Evolutionary conservation across 495 filamentous ascomycete genomes (phyloP), one percentile per base, ranked within the genome.

Genomic region (Delitschia confertaspora): DNA sequence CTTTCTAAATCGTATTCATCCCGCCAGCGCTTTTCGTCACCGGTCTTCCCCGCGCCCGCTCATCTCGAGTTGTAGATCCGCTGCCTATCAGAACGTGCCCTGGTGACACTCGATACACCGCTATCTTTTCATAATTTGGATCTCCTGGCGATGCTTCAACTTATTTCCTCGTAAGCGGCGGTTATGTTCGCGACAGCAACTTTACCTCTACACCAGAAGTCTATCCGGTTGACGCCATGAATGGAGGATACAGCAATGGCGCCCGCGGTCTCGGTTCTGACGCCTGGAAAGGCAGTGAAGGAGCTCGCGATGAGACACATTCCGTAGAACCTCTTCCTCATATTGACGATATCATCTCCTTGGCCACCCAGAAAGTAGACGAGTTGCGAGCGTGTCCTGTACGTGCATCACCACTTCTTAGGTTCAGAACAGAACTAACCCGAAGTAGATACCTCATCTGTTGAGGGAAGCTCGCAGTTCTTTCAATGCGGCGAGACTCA

Each of bases 401-500:
- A 50, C 18, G 17, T 16, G 16, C 33, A 18, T 6, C n/a, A n/a
- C n/a, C n/a, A n/a, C n/a, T n/a, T n/a, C n/a, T n/a, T n/a, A n/a
- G n/a, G n/a, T n/a, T n/a, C 3, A 35, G 24, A 34, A 11, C 21
- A 21, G 14, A 13, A 42, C 41, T 26, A 30, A 41, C 6, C 16
- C n/a, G 22, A 21, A 21, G 6, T 23, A 59, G 49, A 59, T 57
- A 17, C 33, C 11, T 0, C 27, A 23, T 21, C 38, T 57, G 42
- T 69, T 11, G 53, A 61, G 0, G 38, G 38, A 24, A 66, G 61
- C 2, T 32, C 49, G 21, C 14, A 33, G 9, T 42, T 53, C 33
- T 57, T n/a, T 47, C 43, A 47, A 26, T 17, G 45, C 54, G 18
- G 57, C 60, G 14, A 51, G 58, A 33, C 39, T 41, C 34, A 19